Evolutionary conservation across 345 rosid genomes (phyloP), one percentile per base, ranked within the genome.

Genomic region (Eucalyptus rudis): DNA sequence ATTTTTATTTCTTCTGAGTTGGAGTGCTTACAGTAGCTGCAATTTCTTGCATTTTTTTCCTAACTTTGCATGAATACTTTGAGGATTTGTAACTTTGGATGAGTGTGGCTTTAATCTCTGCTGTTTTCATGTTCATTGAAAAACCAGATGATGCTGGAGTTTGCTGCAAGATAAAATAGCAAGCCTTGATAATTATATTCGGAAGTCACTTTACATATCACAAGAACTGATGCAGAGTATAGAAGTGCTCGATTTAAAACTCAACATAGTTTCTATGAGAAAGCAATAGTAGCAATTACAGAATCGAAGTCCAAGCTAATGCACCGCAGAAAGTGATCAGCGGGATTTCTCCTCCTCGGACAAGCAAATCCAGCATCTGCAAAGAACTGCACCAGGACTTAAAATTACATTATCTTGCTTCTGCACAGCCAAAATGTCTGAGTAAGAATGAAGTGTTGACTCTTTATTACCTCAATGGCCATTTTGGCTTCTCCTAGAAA

Each of bases 341-440:
- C 45, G 1, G 86, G 90, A 86, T 66, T 94, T 89, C 91, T 89
- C 86, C 91, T 88, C 47, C 86, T 86, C 12, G 94, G 94, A 87
- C 95, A 94, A 24, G 96, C 90, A 47, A 92, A 93, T 31, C 95
- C 96, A 29, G 89, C 92, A 59, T 90, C 92, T 33, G 91, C 93
- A 51, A 93, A 93, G 88, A 93, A 93, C 95, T 94, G 90, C 84
- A 88, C 40, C 40, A 16, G 29, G 29, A 4, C 15, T 24, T 15
- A 25, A 3, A 40, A 81, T 17, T 49, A 40, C 12, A 17, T 19
- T 12, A 40, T 19, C 44, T 12, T 50, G 49, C 86, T 50, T 47
- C 86, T 50, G 49, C 47, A 43, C 52, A 81, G 13, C 13, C 6
- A 0, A 81, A 81, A 81, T 81, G 11, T 49, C 50, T 31, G 49